Percentiles rank a stretch among this genome's conserved stretches.
Evolutionary conservation across 805 yeast species (phyloP).

Genomic region (Metschnikowia shivogae): DNA sequence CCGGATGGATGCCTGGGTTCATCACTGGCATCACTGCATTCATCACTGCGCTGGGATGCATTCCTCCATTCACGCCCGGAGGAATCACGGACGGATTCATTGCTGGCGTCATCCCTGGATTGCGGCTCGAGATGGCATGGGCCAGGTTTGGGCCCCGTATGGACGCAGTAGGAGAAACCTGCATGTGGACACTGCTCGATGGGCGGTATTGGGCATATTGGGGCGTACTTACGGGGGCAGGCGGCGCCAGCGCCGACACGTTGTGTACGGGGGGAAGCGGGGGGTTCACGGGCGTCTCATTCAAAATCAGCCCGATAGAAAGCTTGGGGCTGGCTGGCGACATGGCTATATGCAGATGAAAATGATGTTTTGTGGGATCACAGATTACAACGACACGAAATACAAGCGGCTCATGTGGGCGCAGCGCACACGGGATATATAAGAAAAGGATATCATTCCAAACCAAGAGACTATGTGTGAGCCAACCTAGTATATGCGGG

Average conservation of each 20-base stretch:
- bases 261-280: background rate
- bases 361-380: no score
- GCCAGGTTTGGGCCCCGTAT: no score
- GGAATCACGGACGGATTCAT: no score
- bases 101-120: no score
- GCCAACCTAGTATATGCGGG: constrained; percentile 1
- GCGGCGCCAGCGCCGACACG: background rate
- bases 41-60: no score
- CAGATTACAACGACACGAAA: no score
- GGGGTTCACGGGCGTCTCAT: constrained; percentile 1
- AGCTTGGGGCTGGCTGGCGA: constrained; percentile 6
- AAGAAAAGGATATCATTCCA: background rate
- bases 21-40: no score
- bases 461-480: background rate
- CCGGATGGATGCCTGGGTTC: no score
- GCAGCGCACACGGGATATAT: background rate
- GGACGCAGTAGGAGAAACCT: no score
- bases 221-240: background rate
- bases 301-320: constrained; percentile 11
- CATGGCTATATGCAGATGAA: background rate
- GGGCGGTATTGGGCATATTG: background rate
- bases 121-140: no score
- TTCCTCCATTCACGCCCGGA: no score
- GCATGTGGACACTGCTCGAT: no score
- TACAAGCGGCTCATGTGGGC: background rate